Conservation (phyloP, 1,139 yeast genomes). For the Geotrichum australiense region DNA sequence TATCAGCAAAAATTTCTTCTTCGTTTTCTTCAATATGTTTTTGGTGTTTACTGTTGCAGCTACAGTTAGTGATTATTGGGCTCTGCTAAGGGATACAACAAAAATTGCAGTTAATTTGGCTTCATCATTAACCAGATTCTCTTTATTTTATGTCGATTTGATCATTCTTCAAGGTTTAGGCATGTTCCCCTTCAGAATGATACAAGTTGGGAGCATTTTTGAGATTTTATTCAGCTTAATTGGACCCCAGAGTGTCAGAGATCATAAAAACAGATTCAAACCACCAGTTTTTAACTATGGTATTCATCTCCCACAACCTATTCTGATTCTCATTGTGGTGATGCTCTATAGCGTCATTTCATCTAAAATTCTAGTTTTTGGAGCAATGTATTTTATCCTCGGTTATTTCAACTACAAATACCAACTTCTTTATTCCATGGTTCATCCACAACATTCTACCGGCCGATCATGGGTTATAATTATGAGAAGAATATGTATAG, state of each 20-base stretch:
- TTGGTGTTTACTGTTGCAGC: constrained; percentile 78
- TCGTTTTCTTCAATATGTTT: constrained; percentile 76
- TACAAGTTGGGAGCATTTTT: constrained; percentile 60
- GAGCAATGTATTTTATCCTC: constrained; percentile 61
- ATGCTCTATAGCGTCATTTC: constrained; percentile 72
- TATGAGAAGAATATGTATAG: constrained; percentile 63
- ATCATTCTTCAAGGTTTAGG: constrained; percentile 79
- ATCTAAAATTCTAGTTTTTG: constrained; percentile 66
- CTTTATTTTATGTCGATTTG: constrained; percentile 75
- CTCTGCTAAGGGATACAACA: constrained; percentile 67
- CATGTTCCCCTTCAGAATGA: constrained; percentile 69
- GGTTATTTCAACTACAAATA: constrained; percentile 79
- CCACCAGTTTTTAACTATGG: constrained; percentile 83
- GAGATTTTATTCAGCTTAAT: constrained; percentile 54
- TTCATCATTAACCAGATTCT: constrained; percentile 57
- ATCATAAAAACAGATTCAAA: constrained; percentile 58
- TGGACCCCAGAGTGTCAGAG: constrained; percentile 60
- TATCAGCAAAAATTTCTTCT: constrained; percentile 74
- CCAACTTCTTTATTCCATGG: constrained; percentile 70
- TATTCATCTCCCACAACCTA: constrained; percentile 71
- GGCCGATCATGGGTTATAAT: constrained; percentile 86
- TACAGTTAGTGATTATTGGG: constrained; percentile 58
- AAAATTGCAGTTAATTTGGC: constrained; percentile 76
- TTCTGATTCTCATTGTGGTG: constrained; percentile 66
- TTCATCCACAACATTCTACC: constrained; percentile 83